A percentile compares a stretch with the other conserved stretches of the same genome.
These are phyloP conservation scores for Penicillium malachiteum DNA, from an alignment of 495 filamentous ascomycete genomes.

Conservation along the genomic window DNA sequence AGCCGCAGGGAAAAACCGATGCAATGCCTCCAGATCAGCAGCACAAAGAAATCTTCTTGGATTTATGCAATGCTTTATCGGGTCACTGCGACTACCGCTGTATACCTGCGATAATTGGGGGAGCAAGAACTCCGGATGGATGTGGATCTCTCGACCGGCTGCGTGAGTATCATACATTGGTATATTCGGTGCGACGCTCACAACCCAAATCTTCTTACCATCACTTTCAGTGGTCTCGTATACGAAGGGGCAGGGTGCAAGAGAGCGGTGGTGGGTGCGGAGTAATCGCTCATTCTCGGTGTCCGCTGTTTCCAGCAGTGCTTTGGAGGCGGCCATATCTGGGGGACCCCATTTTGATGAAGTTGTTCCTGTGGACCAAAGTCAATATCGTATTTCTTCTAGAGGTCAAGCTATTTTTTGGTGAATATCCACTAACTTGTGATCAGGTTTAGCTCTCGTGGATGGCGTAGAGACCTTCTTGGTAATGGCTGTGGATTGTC, in stretches of 20 bases:
- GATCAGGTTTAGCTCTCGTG: conserved; percentile 10
- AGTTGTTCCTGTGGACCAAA: conserved; percentile 6
- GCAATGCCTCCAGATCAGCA: conserved; percentile 11
- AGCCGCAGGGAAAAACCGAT: conserved; percentile 15
- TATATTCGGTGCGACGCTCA: conserved; percentile 10
- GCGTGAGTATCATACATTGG: conserved; percentile 22
- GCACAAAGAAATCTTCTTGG: conserved; percentile 15
- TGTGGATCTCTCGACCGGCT: conserved; percentile 21
- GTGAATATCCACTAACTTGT: conserved; percentile 2
- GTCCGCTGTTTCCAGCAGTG: conserved; percentile 3
- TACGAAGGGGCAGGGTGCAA: conserved; percentile 16
- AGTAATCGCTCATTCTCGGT: conserved; percentile 8
- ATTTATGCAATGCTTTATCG: conserved; percentile 9
- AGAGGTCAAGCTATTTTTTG: no score
- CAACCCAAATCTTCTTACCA: conserved; percentile 15
- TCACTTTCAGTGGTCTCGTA: conserved; percentile 12
- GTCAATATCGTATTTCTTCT: not conserved
- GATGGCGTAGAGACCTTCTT: conserved; percentile 4
- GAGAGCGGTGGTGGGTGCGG: conserved; percentile 15
- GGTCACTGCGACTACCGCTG: conserved; percentile 15
- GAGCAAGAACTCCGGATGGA: conserved; percentile 15
- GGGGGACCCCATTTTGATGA: conserved; percentile 14
- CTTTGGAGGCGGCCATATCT: conserved; percentile 10
- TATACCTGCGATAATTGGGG: conserved; percentile 13
- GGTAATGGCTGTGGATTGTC: conserved; percentile 9